A percentile compares a stretch with the other conserved stretches of the same genome.
These are phyloP conservation scores for Groenewaldozyma auringiensis DNA, from an alignment of 1,139 yeast genomes.

Conservation along the genomic window DNA sequence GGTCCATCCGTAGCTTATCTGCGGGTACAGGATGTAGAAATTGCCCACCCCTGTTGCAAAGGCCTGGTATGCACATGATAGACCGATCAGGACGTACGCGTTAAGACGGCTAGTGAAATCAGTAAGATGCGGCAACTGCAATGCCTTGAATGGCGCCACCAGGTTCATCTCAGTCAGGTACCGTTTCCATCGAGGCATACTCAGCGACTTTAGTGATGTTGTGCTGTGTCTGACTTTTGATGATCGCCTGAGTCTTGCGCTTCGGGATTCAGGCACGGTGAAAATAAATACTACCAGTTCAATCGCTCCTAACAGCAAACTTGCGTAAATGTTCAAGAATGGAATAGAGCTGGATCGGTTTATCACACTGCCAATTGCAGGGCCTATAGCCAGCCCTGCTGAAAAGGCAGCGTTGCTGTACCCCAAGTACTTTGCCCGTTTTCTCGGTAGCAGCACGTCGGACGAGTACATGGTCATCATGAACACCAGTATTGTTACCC, in stretches of 20 bases:
- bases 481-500: not conserved
- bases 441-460: not conserved
- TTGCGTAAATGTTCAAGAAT: not conserved
- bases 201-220: not conserved
- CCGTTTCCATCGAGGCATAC: not conserved
- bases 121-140: not conserved
- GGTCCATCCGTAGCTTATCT: slow-evolving; percentile 52
- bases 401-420: not conserved
- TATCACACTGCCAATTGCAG: not conserved
- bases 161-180: not conserved
- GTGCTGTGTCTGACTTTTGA: not conserved
- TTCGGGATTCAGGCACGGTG: slow-evolving; percentile 1
- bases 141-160: not conserved
- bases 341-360: not conserved
- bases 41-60: not conserved
- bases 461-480: not conserved
- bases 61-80: not conserved
- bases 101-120: not conserved
- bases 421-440: not conserved
- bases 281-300: not conserved
- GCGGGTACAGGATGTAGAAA: slow-evolving; percentile 42
- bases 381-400: not conserved
- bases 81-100: not conserved
- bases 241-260: not conserved
- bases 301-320: not conserved